Evolutionary conservation across 1,284 basidiomycete genomes (phyloP).

Genomic region (Cryptococcus sp.): DNA sequence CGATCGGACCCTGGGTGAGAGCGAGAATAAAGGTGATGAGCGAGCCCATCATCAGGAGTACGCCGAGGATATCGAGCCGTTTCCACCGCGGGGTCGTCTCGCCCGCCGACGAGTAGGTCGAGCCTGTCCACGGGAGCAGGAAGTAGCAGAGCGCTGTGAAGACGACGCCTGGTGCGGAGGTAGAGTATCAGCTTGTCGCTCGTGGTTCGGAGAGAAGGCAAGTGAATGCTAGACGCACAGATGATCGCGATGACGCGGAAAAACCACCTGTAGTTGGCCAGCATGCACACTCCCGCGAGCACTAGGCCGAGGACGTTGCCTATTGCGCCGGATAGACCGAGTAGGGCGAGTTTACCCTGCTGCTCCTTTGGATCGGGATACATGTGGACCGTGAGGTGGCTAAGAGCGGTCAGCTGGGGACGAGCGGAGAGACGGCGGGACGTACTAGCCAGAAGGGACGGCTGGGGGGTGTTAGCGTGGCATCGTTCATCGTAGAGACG

Average conservation of each 20-base stretch:
- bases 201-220: background rate
- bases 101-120: conserved; percentile 18
- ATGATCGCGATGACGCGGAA: conserved; percentile 48
- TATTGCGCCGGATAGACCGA: conserved; percentile 35
- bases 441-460: conserved; percentile 40
- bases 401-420: background rate
- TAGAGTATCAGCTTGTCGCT: background rate
- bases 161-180: conserved; percentile 10
- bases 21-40: conserved; percentile 49
- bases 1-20: conserved; percentile 46
- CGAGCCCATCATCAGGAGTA: conserved; percentile 38
- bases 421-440: background rate
- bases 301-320: conserved; percentile 42
- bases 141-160: conserved; percentile 32
- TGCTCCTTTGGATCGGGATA: conserved; percentile 43
- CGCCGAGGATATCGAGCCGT: conserved; percentile 48
- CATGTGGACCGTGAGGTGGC: conserved; percentile 43
- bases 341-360: conserved; percentile 36
- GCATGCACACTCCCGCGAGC: conserved; percentile 39
- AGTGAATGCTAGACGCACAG: conserved; percentile 15
- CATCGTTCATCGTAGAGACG: background rate
- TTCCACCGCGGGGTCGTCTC: conserved; percentile 37
- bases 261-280: conserved; percentile 42
- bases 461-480: conserved; percentile 4
- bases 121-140: conserved; percentile 36